Evolutionary conservation across 805 yeast genomes (phyloP).

Genomic region (Cyberlindnera xishuangbannaensis): DNA sequence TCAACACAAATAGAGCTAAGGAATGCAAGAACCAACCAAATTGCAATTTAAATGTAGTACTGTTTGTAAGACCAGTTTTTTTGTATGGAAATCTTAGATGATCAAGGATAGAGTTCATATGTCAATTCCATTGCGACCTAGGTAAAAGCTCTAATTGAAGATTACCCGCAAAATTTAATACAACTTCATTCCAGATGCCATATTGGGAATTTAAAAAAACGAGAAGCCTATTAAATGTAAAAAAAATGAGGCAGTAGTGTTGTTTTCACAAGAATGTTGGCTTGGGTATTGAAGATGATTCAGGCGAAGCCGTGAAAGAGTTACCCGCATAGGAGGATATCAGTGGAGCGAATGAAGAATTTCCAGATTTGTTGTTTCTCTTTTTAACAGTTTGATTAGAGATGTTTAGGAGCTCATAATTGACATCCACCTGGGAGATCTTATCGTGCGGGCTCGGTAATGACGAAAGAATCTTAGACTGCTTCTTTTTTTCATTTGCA

Average conservation of each 20-base stretch:
- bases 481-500: not conserved
- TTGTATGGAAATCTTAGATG: too few species aligned
- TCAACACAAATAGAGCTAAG: too few species aligned
- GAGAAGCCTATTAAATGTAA: not conserved
- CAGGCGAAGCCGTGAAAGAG: slow-evolving; percentile 1
- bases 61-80: too few species aligned
- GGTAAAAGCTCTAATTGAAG: too few species aligned
- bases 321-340: not conserved
- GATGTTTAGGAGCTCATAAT: not conserved
- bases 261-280: slow-evolving; percentile 49
- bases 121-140: too few species aligned
- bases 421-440: not conserved
- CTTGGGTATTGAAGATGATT: slow-evolving; percentile 1
- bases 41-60: too few species aligned
- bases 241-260: not conserved
- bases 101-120: too few species aligned
- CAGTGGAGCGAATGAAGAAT: not conserved
- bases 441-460: not conserved
- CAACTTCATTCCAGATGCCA: too few species aligned
- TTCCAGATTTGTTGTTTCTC: too few species aligned
- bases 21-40: too few species aligned
- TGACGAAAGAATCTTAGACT: not conserved
- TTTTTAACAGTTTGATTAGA: not conserved
- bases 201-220: not conserved
- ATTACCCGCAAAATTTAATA: too few species aligned